Conservation (phyloP, 2,329 filamentous ascomycete genomes). For the Oidium heveae region DNA sequence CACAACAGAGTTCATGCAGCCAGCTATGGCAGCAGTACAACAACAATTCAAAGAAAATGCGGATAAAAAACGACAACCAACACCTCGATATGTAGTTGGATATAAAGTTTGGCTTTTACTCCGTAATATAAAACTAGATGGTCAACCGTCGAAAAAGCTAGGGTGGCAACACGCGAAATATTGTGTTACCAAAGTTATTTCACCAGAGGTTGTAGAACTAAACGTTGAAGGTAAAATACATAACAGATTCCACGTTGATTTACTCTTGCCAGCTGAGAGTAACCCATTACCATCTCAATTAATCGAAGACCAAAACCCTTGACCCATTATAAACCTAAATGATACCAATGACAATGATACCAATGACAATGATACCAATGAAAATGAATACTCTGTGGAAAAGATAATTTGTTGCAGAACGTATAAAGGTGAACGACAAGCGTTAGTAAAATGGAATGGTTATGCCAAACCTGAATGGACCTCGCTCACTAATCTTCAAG, state of each 20-base stretch:
- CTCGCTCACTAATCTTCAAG: not conserved
- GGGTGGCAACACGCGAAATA: not conserved
- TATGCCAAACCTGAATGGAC: not conserved
- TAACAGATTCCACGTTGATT: not conserved
- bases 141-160: not conserved
- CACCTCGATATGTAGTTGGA: not conserved
- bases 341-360: no score
- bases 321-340: not conserved
- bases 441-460: not conserved
- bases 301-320: not conserved
- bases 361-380: not conserved
- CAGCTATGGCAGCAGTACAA: not conserved
- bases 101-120: not conserved
- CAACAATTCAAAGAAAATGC: not conserved
- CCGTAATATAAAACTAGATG: no score
- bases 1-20: not conserved
- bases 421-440: no score
- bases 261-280: not conserved
- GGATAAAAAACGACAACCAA: no score
- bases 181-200: not conserved
- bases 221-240: not conserved
- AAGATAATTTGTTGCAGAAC: not conserved
- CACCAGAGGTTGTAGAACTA: no score
- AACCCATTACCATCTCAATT: not conserved
- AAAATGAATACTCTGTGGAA: not conserved